Base-by-base conservation (phyloP, 2,329 filamentous ascomycete species). In the Calonectria fujianensis region DNA sequence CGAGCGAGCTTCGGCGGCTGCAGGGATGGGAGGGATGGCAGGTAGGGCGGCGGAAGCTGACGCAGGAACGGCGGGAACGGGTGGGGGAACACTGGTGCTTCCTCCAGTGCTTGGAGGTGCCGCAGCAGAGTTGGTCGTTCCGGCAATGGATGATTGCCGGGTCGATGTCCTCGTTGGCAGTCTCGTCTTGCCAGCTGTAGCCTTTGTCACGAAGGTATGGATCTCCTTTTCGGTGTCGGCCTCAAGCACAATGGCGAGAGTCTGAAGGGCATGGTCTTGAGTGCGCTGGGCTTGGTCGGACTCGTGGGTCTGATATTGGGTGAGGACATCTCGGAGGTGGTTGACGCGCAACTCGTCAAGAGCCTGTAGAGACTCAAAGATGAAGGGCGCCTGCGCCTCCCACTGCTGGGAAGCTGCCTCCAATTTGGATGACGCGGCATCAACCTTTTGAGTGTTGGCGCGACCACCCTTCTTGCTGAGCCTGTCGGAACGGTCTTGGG, bases 301-400 rank as follows among this genome's bases (percentile, higher is more conserved):
- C 84, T 98, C 96, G 83, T 98, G 94, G 0, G 97, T 99, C 85
- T 98, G 93, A 80, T 96, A 94, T 82, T 98, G 96, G 0, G 97
- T 98, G 74, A 99, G 90, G 51, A 95, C 91, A 85, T 98, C 96
- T 75, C 96, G 94, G 74, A 99, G 89, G 82, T 97, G 94, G 84
- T 98, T 98, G 78, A 97, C 88, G 71, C 97, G 92, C 80, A 91
- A 93, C 87, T 99, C 97, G 82, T 99, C 97, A 39, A 97, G 88
- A 8, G 95, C 94, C 84, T 99, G 97, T 32, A 99, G 91, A 75
- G 93, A 94, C 85, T 99, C 97, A 82, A 98, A 98, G 75, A 98
- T 94, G 85, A 95, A 98, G 1, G 97, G 97, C 18, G 97, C 95
- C 84, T 98, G 96, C 0, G 95, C 96, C 71, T 98, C 93, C 97